Evolutionary conservation across 1,284 basidiomycete genomes (phyloP).

Genomic region (Ganoderma lingzhi): DNA sequence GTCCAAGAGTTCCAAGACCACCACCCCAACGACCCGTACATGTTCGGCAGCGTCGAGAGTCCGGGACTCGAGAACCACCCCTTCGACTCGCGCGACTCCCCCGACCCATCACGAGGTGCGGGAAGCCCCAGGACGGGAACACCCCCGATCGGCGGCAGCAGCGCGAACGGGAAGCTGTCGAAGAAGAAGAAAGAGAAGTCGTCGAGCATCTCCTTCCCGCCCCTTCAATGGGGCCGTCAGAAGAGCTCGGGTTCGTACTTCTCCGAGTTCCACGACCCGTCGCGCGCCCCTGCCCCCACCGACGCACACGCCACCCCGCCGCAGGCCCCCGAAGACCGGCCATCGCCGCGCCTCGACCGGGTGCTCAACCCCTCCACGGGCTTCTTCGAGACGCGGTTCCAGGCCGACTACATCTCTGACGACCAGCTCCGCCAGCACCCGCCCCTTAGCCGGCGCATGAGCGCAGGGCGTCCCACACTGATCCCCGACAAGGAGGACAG

Average conservation of each 20-base stretch:
- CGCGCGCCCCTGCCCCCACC: constrained; percentile 28
- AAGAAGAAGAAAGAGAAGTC: constrained; percentile 58
- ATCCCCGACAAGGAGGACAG: neutral
- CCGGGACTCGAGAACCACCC: constrained; percentile 47
- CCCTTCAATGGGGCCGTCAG: constrained; percentile 64
- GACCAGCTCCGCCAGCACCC: constrained; percentile 39
- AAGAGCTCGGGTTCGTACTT: constrained; percentile 65
- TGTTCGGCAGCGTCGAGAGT: constrained; percentile 60
- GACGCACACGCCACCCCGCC: constrained; percentile 19
- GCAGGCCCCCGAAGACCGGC: constrained; percentile 28
- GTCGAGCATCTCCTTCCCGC: constrained; percentile 60
- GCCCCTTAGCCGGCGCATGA: constrained; percentile 26
- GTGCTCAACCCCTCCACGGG: constrained; percentile 38
- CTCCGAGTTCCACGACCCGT: constrained; percentile 46
- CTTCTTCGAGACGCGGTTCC: constrained; percentile 51
- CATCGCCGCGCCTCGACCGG: constrained; percentile 30
- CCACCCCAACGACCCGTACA: constrained; percentile 52
- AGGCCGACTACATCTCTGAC: constrained; percentile 43
- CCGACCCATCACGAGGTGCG: constrained; percentile 11
- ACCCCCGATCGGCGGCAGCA: neutral
- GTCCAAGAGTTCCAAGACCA: constrained; percentile 57
- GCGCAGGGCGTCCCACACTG: neutral
- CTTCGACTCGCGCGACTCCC: constrained; percentile 26
- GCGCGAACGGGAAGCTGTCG: constrained; percentile 37
- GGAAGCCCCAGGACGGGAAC: constrained; percentile 5